Evolutionary conservation across 2,329 filamentous ascomycete genomes (phyloP).

Genomic region (Elsinoe perseae): DNA sequence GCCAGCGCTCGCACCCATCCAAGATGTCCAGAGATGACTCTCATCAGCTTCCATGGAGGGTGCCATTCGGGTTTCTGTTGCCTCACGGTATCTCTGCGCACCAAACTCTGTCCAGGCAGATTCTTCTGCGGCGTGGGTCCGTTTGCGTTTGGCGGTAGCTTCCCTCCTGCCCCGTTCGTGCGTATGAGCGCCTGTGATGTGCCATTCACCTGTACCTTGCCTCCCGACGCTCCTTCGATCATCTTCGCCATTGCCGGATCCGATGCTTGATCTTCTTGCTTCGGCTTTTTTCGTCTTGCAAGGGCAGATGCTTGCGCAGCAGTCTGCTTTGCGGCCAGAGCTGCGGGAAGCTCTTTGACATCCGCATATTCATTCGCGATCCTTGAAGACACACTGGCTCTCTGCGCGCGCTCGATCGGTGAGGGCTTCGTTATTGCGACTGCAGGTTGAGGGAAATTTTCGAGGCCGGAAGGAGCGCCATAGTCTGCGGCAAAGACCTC

Average conservation of each 20-base stretch:
- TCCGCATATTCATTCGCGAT: slow-evolving; percentile 68
- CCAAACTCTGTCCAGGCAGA: slow-evolving; percentile 49
- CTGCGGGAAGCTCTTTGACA: slow-evolving; percentile 67
- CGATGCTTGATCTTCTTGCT: slow-evolving; percentile 45
- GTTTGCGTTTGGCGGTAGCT: slow-evolving; percentile 47
- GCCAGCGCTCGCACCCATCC: slow-evolving; percentile 88
- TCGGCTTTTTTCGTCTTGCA: slow-evolving; percentile 56
- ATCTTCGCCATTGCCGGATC: slow-evolving; percentile 56
- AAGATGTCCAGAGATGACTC: slow-evolving; percentile 91
- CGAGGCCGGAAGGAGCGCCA: slow-evolving; percentile 36
- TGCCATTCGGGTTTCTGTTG: slow-evolving; percentile 88
- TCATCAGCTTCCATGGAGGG: slow-evolving; percentile 95
- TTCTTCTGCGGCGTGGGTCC: slow-evolving; percentile 46
- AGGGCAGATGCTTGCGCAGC: slow-evolving; percentile 50
- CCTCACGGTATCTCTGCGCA: slow-evolving; percentile 55
- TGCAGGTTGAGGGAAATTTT: slow-evolving; percentile 34
- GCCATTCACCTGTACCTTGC: slow-evolving; percentile 34
- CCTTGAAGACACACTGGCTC: slow-evolving; percentile 46
- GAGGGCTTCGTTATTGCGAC: slow-evolving; percentile 40
- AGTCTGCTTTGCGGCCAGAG: slow-evolving; percentile 71
- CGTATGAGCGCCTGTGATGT: slow-evolving; percentile 52
- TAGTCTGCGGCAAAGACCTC: slow-evolving; percentile 49
- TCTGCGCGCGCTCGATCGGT: slow-evolving; percentile 37
- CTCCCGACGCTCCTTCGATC: slow-evolving; percentile 56
- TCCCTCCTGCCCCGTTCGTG: slow-evolving; percentile 36